Evolutionary conservation across 192 early-diverging fungal species (phyloP).

Genomic region (Kappamyces sp.): DNA sequence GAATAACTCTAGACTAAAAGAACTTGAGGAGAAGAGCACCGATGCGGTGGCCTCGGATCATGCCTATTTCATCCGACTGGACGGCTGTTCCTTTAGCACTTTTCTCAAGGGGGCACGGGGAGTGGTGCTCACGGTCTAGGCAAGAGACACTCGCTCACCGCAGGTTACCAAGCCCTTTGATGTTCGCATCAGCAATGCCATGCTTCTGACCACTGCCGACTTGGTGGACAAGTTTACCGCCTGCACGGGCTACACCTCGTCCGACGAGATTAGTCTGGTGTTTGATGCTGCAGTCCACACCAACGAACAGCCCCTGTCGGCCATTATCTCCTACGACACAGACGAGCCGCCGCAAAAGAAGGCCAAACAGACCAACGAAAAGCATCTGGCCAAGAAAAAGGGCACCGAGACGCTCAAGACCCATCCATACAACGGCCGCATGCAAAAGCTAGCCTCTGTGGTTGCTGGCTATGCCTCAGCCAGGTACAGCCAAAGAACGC

Average conservation of each 20-base stretch:
- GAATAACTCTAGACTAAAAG: no score
- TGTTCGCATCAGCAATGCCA: constrained; percentile 31
- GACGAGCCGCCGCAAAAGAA: no score
- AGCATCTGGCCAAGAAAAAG: no score
- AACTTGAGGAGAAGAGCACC: no score
- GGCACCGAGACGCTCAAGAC: no score
- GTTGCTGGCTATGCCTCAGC: constrained; percentile 40
- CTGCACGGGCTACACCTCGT: constrained; percentile 33
- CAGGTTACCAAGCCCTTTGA: constrained; percentile 44
- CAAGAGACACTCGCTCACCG: no score
- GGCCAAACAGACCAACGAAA: no score
- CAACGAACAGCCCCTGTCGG: no score
- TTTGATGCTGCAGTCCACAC: constrained; percentile 30
- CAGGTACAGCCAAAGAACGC: background rate
- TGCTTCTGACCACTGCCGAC: constrained; percentile 41
- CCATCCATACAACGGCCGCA: constrained; percentile 22
- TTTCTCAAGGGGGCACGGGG: constrained; percentile 29
- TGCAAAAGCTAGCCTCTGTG: constrained; percentile 43
- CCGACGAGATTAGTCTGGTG: constrained; percentile 50
- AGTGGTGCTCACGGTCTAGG: no score
- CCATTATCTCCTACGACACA: no score
- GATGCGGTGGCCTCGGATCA: no score
- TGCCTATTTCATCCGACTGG: constrained; percentile 44
- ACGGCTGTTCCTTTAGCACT: constrained; percentile 43
- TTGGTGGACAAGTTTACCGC: constrained; percentile 37